Evolutionary conservation across 345 rosid genomes (phyloP).

Genomic region (Iberis pinnata): DNA sequence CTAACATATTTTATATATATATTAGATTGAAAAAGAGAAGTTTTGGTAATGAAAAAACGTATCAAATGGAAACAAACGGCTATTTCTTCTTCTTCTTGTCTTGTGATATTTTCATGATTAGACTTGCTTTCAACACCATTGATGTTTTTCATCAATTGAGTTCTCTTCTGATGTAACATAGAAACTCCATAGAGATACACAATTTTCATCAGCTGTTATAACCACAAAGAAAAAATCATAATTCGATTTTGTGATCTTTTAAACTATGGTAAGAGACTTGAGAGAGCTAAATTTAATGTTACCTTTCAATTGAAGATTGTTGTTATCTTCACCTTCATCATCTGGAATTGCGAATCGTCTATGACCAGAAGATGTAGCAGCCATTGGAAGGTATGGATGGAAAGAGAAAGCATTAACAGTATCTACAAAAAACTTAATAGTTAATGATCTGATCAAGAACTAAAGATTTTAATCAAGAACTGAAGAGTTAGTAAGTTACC

Average conservation of each 20-base stretch:
- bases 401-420: conserved; percentile 78
- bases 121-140: conserved; percentile 16
- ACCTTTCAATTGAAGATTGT: conserved; percentile 43
- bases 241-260: not conserved
- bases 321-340: conserved; percentile 39
- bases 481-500: conserved; percentile 31
- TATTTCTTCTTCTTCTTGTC: too few relatives aligned
- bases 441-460: conserved; percentile 5
- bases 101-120: too few relatives aligned
- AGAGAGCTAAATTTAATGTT: not conserved
- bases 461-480: not conserved
- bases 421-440: conserved; percentile 37
- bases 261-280: not conserved
- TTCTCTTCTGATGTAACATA: conserved; percentile 35
- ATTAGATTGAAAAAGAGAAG: too few relatives aligned
- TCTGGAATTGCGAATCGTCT: conserved; percentile 61
- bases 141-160: too few relatives aligned
- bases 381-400: conserved; percentile 90
- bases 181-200: conserved; percentile 77
- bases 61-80: too few relatives aligned
- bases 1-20: too few relatives aligned
- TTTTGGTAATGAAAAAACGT: too few relatives aligned
- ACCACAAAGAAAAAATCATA: not conserved
- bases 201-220: conserved; percentile 51
- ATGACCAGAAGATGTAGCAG: conserved; percentile 91